These are phyloP conservation scores for Ustilago sp. DNA, from an alignment of 1,284 basidiomycete genomes.

Conservation along the genomic window DNA sequence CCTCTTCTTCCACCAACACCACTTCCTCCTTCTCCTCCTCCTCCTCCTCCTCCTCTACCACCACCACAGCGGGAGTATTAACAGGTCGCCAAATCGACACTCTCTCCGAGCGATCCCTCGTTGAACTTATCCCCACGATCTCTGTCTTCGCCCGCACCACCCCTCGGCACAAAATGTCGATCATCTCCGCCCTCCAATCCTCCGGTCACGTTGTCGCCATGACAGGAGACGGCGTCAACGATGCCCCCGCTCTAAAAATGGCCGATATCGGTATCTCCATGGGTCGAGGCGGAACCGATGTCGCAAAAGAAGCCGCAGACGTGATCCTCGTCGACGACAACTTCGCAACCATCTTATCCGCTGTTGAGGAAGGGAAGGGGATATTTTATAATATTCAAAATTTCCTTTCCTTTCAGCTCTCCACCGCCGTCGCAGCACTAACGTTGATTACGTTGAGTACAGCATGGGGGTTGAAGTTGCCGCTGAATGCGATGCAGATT, in stretches of 20 bases:
- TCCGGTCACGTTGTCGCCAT: slow-evolving; percentile 92
- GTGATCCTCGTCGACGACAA: slow-evolving; percentile 98
- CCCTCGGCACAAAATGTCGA: slow-evolving; percentile 96
- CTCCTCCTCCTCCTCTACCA: slow-evolving; percentile 2
- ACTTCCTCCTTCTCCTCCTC: slow-evolving; percentile 12
- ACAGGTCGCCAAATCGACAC: slow-evolving; percentile 88
- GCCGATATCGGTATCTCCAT: slow-evolving; percentile 97
- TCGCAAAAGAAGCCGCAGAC: slow-evolving; percentile 97
- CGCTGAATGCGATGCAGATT: slow-evolving; percentile 98
- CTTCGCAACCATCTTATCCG: slow-evolving; percentile 91
- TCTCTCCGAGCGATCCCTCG: slow-evolving; percentile 79
- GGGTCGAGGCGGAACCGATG: slow-evolving; percentile 96
- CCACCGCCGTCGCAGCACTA: slow-evolving; percentile 92
- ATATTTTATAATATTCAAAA: slow-evolving; percentile 99
- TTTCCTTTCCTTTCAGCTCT: slow-evolving; percentile 95
- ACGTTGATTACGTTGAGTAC: slow-evolving; percentile 95
- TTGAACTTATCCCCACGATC: slow-evolving; percentile 82
- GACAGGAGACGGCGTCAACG: slow-evolving; percentile 98
- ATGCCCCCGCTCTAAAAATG: slow-evolving; percentile 95
- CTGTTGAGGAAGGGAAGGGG: slow-evolving; percentile 94
- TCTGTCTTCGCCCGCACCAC: slow-evolving; percentile 95
- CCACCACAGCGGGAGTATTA: slow-evolving; percentile 72
- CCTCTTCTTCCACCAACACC: background rate
- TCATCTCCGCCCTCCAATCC: slow-evolving; percentile 90
- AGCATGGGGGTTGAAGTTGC: slow-evolving; percentile 86